Evolutionary conservation across 2,329 filamentous ascomycete species (phyloP), one percentile per base, ranked within the genome.

Genomic region (Aspergillus latus): DNA sequence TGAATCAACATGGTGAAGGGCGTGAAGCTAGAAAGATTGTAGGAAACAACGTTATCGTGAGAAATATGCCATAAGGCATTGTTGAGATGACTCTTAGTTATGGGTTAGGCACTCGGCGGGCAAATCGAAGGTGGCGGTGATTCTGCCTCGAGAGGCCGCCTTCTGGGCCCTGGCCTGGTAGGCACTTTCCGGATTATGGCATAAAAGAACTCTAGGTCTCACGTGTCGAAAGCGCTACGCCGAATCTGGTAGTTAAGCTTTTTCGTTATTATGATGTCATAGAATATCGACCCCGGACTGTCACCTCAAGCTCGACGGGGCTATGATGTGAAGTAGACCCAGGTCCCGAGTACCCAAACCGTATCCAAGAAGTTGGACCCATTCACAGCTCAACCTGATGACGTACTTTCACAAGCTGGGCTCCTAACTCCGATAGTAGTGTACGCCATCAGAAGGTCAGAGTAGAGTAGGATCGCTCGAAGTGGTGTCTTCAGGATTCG

Each of bases 1-100:
- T 51, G 53, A 36, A 48, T 61, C 50, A 65, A 62, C 64, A 66
- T 66, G 61, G 45, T 64, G 59, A 11, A 49, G 44, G 55, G 26
- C 39, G 13, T 42, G 36, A 51, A 54, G 60, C 56, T 51, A 56
- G 45, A 56, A 59, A 39, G 45, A 50, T 34, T 30, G 56, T 26
- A 49, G 49, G 13, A 40, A 44, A 32, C 29, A 37, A 47, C 44
- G 21, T 28, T 45, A n/a, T 43, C 26, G 37, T 43, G 48, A 4
- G 39, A 21, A 16, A 30, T 45, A 8, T 5, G 21, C 21, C 21
- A 21, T 21, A 21, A 21, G 21, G 21, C 21, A 21, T 34, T 37
- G 34, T 21, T 21, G 49, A 48, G 15, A 45, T 46, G 42, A 49
- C 50, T 49, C 32, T 29, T 29, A 10, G 3, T 21, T 21, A 42